Percentiles rank a stretch among this genome's conserved stretches.
Evolutionary conservation across 2,329 filamentous ascomycete genomes (phyloP).

Genomic region (Pseudocercospora macadamiae): DNA sequence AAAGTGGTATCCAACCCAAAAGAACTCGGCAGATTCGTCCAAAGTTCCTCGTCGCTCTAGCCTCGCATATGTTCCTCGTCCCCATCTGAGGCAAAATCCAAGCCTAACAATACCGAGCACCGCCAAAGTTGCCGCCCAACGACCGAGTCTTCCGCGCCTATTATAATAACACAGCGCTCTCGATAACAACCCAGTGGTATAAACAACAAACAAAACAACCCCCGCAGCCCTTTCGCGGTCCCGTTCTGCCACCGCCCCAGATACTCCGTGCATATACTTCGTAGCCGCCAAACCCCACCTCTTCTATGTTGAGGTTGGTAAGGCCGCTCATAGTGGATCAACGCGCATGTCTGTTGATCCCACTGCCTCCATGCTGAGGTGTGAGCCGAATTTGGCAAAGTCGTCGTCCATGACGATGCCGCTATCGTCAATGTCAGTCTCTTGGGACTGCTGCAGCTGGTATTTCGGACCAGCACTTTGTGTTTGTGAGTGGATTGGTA

Average conservation of each 20-base stretch:
- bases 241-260: slow-evolving; percentile 10
- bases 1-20: slow-evolving; percentile 18
- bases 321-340: slow-evolving; percentile 14
- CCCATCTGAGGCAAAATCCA: not conserved
- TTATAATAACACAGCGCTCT: slow-evolving; percentile 3
- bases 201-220: slow-evolving; percentile 1
- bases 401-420: slow-evolving; percentile 45
- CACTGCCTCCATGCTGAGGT: slow-evolving; percentile 22
- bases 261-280: slow-evolving; percentile 16
- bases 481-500: slow-evolving; percentile 18
- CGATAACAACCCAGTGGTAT: slow-evolving; percentile 7
- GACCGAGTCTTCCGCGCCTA: not conserved
- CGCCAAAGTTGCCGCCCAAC: not conserved
- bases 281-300: slow-evolving; percentile 10
- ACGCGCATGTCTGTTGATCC: slow-evolving; percentile 21
- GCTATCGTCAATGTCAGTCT: slow-evolving; percentile 42
- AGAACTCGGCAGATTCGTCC: not conserved
- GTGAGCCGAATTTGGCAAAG: slow-evolving; percentile 21
- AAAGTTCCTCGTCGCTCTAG: not conserved
- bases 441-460: slow-evolving; percentile 27
- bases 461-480: slow-evolving; percentile 11
- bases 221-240: slow-evolving; percentile 3
- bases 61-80: not conserved
- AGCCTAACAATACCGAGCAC: not conserved
- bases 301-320: not conserved